Evolutionary conservation across 371 early-diverging fungal genomes (phyloP).

Genomic region (Mycotypha africana): DNA sequence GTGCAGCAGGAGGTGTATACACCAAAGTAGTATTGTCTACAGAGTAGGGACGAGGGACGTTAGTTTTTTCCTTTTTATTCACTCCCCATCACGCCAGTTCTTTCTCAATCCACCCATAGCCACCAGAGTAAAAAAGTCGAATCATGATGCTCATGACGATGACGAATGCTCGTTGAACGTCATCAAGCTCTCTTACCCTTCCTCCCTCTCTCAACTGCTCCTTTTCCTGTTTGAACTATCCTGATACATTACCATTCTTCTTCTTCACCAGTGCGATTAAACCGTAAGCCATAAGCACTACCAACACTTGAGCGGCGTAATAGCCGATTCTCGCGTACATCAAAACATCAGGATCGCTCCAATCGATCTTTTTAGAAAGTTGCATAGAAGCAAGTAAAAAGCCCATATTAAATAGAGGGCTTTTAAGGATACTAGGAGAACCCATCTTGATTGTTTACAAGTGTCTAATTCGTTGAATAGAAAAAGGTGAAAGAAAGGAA

Average conservation of each 20-base stretch:
- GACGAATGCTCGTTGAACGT: neutral
- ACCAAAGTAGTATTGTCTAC: conserved; percentile 61
- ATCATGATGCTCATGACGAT: no score
- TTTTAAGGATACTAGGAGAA: conserved; percentile 38
- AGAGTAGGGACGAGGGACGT: no score
- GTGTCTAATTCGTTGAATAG: no score
- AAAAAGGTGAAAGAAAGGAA: neutral
- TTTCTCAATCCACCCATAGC: neutral
- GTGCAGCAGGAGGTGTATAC: conserved; percentile 54
- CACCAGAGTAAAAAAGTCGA: no score
- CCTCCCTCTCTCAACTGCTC: neutral
- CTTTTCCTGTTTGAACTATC: neutral
- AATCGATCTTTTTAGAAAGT: conserved; percentile 61
- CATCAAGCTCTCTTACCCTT: neutral
- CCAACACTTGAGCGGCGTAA: conserved; percentile 58
- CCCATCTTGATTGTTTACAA: conserved; percentile 27
- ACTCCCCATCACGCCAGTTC: no score
- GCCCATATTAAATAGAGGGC: conserved; percentile 57
- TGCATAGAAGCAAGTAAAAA: conserved; percentile 69
- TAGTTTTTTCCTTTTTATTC: no score
- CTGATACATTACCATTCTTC: conserved; percentile 55
- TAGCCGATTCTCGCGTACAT: conserved; percentile 62
- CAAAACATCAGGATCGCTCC: conserved; percentile 60
- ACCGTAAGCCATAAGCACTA: conserved; percentile 47
- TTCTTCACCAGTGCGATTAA: conserved; percentile 50